Conservation (phyloP, 78 protist genomes). For the Andalucia godoyi region DNA sequence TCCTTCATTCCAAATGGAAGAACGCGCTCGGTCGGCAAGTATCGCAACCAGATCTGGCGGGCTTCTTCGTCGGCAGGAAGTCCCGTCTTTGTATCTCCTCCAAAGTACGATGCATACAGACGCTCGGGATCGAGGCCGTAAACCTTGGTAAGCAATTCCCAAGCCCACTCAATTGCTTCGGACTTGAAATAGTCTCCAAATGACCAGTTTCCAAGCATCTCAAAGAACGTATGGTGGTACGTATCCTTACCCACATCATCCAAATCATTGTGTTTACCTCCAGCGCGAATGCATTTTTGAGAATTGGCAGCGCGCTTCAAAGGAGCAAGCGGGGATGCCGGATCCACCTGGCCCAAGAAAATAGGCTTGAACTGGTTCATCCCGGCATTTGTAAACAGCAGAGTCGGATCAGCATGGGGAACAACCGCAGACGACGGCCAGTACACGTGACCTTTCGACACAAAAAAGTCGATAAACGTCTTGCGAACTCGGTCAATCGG, state of each 20-base stretch:
- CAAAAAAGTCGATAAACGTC: slow-evolving; percentile 74
- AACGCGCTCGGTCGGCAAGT: slow-evolving; percentile 73
- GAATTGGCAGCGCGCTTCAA: slow-evolving; percentile 83
- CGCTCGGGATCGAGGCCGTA: slow-evolving; percentile 64
- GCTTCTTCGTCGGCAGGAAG: slow-evolving; percentile 79
- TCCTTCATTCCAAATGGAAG: slow-evolving; percentile 80
- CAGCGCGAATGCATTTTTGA: slow-evolving; percentile 99
- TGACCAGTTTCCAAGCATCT: slow-evolving; percentile 97
- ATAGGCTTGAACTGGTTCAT: slow-evolving; percentile 96
- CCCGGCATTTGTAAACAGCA: slow-evolving; percentile 94
- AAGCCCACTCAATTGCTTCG: slow-evolving; percentile 88
- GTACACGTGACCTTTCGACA: slow-evolving; percentile 26
- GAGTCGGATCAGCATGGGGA: slow-evolving; percentile 92
- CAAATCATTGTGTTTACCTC: slow-evolving; percentile 98
- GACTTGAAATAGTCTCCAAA: slow-evolving; percentile 93
- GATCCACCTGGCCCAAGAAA: slow-evolving; percentile 83
- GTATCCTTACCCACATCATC: slow-evolving; percentile 92
- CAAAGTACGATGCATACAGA: slow-evolving; percentile 89
- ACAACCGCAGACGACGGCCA: slow-evolving; percentile 62
- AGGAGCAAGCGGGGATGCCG: slow-evolving; percentile 53
- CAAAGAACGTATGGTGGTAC: slow-evolving; percentile 98
- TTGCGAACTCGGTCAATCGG: slow-evolving; percentile 47
- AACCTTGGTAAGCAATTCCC: slow-evolving; percentile 81
- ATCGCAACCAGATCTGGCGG: slow-evolving; percentile 68
- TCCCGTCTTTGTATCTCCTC: slow-evolving; percentile 64